phyloP scores from a whole-genome alignment of 139 green algal species.

The Chlorella sorokiniana region DNA sequence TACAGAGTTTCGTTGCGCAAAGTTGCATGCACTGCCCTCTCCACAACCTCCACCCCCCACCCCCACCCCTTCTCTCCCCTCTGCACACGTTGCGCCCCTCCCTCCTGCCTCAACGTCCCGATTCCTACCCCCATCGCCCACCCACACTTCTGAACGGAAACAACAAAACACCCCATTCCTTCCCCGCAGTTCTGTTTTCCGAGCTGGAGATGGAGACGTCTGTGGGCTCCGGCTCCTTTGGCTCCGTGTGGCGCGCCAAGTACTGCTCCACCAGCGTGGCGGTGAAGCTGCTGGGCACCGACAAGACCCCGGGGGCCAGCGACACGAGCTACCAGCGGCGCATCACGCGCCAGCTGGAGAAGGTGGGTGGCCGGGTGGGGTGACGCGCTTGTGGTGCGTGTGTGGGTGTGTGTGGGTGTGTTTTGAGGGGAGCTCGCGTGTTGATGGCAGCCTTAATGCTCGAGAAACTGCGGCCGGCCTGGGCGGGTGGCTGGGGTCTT shows the following conservation, averaged over 20 bases:
- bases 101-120: no score
- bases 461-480: no score
- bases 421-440: neutral
- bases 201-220: constrained; percentile 11
- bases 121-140: no score
- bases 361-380: neutral
- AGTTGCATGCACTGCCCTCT: no score
- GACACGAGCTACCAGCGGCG: neutral
- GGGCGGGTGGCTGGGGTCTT: no score
- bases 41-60: no score
- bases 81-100: no score
- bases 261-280: constrained; percentile 58
- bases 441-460: no score
- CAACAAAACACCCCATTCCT: neutral
- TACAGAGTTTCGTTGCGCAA: no score
- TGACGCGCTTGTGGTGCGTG: neutral
- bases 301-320: neutral
- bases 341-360: neutral
- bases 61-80: no score
- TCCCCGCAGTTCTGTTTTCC: constrained; percentile 9
- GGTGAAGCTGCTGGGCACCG: constrained; percentile 50
- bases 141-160: no score
- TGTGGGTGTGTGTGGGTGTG: neutral
- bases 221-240: constrained; percentile 62
- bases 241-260: constrained; percentile 56